Conservation (phyloP, 2,329 filamentous ascomycete genomes). For the Apiospora pterosperma region DNA sequence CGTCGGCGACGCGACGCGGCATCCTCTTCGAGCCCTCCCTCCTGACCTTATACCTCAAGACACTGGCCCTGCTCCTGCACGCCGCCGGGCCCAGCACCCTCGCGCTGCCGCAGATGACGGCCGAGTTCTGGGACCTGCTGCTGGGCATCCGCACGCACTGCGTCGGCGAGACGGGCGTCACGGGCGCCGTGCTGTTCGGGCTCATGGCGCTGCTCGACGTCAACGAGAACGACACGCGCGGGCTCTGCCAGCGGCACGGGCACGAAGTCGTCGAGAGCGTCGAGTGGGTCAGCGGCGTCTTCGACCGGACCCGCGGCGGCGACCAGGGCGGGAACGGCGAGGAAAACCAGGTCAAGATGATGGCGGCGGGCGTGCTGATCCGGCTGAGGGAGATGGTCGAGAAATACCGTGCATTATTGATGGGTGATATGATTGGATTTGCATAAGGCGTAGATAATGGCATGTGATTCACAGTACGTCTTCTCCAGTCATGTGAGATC, state of each 20-base stretch:
- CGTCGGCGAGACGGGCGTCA: conserved; percentile 61
- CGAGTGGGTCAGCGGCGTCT: conserved; percentile 79
- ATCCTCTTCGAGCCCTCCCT: conserved; percentile 73
- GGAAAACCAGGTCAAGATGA: conserved; percentile 74
- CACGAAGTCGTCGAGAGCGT: conserved; percentile 80
- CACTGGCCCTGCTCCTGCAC: conserved; percentile 77
- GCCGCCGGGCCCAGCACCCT: conserved; percentile 78
- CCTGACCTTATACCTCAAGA: conserved; percentile 79
- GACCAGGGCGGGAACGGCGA: conserved; percentile 53
- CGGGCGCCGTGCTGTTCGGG: conserved; percentile 73
- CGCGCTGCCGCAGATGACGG: conserved; percentile 73
- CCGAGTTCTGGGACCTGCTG: conserved; percentile 81
- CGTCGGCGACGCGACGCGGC: conserved; percentile 41
- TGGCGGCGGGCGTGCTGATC: conserved; percentile 75
- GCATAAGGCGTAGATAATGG: conserved; percentile 9
- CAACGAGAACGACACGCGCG: conserved; percentile 68
- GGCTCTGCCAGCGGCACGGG: conserved; percentile 70
- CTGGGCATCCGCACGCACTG: conserved; percentile 60
- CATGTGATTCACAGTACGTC: background rate
- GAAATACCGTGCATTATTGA: conserved; percentile 71
- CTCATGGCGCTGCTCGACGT: conserved; percentile 79
- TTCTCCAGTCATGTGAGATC: background rate
- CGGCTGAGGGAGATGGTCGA: conserved; percentile 78
- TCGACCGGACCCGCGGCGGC: conserved; percentile 55
- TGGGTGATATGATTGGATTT: conserved; percentile 62